Conservation (phyloP, 306 rosid genomes). For the Sphenostylis stenocarpa region DNA sequence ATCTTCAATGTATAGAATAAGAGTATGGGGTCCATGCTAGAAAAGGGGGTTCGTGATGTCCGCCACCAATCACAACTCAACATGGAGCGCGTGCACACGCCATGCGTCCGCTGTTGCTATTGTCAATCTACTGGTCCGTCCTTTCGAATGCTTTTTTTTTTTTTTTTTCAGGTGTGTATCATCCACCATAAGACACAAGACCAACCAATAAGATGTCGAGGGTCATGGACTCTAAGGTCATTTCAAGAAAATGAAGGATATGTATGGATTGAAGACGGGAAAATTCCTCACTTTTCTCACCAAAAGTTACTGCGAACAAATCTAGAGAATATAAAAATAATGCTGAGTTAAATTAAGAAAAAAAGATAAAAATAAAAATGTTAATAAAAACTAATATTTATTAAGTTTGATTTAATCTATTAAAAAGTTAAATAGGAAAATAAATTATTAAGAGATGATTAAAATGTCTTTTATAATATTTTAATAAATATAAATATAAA, state of each 20-base stretch:
- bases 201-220: not conserved
- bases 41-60: slow-evolving; percentile 43
- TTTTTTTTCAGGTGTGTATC: not conserved
- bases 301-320: too few relatives aligned
- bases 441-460: too few relatives aligned
- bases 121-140: slow-evolving; percentile 7
- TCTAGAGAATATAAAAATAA: too few relatives aligned
- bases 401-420: too few relatives aligned
- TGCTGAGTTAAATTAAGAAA: too few relatives aligned
- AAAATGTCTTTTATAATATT: too few relatives aligned
- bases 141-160: not conserved
- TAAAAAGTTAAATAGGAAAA: too few relatives aligned
- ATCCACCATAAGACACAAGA: not conserved
- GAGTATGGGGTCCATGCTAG: slow-evolving; percentile 34
- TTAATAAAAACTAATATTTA: too few relatives aligned
- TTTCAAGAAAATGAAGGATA: not conserved
- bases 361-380: too few relatives aligned
- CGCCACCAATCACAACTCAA: slow-evolving; percentile 36
- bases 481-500: too few relatives aligned
- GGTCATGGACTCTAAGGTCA: not conserved
- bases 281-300: too few relatives aligned
- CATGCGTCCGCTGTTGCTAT: not conserved
- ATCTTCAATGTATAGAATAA: not conserved
- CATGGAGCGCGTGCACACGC: slow-evolving; percentile 31
- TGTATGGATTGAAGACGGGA: not conserved